Percentiles rank a stretch among this genome's conserved stretches.
Conservation (phyloP, 2,329 filamentous ascomycete species). For the Cytospora piceae region DNA sequence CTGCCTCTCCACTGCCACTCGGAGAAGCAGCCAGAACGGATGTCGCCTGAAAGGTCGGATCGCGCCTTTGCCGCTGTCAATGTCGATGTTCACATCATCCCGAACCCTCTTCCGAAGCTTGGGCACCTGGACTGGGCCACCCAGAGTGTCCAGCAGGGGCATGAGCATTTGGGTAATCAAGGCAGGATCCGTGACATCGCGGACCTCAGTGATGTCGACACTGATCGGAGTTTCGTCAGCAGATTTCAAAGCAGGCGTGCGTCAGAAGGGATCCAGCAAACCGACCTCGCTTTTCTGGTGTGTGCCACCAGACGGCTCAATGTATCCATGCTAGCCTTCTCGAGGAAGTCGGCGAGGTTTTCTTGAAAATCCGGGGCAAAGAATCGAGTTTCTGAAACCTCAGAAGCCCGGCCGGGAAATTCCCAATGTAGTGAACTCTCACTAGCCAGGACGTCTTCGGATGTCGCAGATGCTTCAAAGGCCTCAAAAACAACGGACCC, state of each 20-base stretch:
- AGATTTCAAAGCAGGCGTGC: neutral
- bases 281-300: conserved; percentile 51
- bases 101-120: conserved; percentile 59
- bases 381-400: conserved; percentile 44
- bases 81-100: conserved; percentile 59
- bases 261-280: neutral
- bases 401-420: conserved; percentile 59
- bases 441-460: conserved; percentile 54
- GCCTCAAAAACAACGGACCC: conserved; percentile 19
- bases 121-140: conserved; percentile 41
- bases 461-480: conserved; percentile 60
- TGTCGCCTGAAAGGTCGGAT: conserved; percentile 62
- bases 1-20: conserved; percentile 58
- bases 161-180: conserved; percentile 64
- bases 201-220: conserved; percentile 51
- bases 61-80: conserved; percentile 35
- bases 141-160: conserved; percentile 59
- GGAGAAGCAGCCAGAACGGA: conserved; percentile 63
- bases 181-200: conserved; percentile 60
- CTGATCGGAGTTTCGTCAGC: conserved; percentile 25
- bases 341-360: conserved; percentile 57
- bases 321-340: conserved; percentile 56
- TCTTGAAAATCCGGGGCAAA: conserved; percentile 16
- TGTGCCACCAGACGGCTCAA: conserved; percentile 56
- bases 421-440: conserved; percentile 56